Evolutionary conservation across 83 land plant genomes (phyloP).

Genomic region (Thuja plicata): DNA sequence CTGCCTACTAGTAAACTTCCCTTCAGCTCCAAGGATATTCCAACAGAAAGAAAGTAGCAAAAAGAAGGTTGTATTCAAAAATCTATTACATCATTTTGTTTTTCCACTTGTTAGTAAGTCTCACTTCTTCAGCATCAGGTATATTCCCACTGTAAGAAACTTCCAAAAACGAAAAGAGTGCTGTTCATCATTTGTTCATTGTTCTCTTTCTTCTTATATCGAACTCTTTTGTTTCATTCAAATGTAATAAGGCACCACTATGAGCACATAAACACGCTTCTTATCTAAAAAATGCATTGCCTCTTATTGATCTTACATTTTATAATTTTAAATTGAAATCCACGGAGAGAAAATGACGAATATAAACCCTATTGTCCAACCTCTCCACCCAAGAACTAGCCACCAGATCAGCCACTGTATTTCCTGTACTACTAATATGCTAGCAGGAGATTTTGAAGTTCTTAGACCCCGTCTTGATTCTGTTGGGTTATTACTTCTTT

Average conservation of each 20-base stretch:
- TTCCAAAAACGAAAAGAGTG: not conserved
- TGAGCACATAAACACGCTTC: not conserved
- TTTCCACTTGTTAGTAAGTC: not conserved
- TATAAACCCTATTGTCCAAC: not conserved
- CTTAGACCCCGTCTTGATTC: not conserved
- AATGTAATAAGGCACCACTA: not conserved
- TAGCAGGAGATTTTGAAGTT: not conserved
- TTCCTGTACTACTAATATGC: not conserved
- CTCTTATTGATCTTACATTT: not conserved
- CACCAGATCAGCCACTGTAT: not conserved
- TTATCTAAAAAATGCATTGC: not conserved
- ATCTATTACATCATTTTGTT: not conserved
- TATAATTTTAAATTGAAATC: not conserved
- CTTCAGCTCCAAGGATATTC: not conserved
- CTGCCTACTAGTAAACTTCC: too few relatives aligned
- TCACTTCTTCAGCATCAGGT: not conserved
- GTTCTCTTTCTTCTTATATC: not conserved
- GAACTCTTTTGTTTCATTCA: not conserved
- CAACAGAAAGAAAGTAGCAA: not conserved
- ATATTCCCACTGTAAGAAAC: not conserved
- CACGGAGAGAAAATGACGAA: not conserved
- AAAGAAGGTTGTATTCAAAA: too few relatives aligned
- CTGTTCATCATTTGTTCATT: not conserved
- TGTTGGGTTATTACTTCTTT: too few relatives aligned
- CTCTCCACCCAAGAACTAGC: not conserved